Base-by-base conservation (phyloP, 2,329 filamentous ascomycete genomes). In the Triangularia setosa region DNA sequence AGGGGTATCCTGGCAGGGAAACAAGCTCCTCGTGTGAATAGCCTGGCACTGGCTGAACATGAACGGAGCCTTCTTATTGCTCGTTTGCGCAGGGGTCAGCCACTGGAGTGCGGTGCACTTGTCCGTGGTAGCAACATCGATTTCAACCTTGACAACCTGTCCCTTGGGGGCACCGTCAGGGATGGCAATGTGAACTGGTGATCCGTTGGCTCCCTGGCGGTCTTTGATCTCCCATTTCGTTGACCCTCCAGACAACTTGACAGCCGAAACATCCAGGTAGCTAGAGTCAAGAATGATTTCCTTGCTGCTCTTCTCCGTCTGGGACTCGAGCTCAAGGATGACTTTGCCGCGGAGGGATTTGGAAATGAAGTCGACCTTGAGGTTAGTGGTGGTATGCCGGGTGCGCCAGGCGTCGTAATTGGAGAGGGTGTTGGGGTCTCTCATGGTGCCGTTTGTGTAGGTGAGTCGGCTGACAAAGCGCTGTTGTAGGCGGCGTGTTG, bases 21-120 rank as follows among this genome's bases (percentile, higher is more conserved):
- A 96, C 66, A 98, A 86, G 57, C 93, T 96, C 65, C 95, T 88
- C 53, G 92, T 92, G 73, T 98, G 93, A 73, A 97, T 98, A 61
- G 94, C 93, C 81, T 99, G 94, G 77, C 93, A 97, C 80, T 98
- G 95, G 54, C 92, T 96, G 81, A 98, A 98, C 88, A 98, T 94
- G 78, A 97, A 98, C 1, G 94, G 94, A 70, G 96, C 90, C 78
- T 93, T 95, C 81, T 93, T 93, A 84, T 96, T 97, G 64, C 91
- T 92, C 0, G 95, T 98, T 80, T 98, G 95, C 30, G 90, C 90
- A 1, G 93, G 92, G 0, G 91, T 93, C 77, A 99, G 84, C 94
- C 95, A 99, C 78, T 98, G 94, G 67, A 99, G 82, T 9, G 94
- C 94, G 11, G 93, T 96, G 77, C 94, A 97, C 72, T 91, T 85